Base-by-base conservation (phyloP, 441 rosid species). In the Eruca vesicaria region DNA sequence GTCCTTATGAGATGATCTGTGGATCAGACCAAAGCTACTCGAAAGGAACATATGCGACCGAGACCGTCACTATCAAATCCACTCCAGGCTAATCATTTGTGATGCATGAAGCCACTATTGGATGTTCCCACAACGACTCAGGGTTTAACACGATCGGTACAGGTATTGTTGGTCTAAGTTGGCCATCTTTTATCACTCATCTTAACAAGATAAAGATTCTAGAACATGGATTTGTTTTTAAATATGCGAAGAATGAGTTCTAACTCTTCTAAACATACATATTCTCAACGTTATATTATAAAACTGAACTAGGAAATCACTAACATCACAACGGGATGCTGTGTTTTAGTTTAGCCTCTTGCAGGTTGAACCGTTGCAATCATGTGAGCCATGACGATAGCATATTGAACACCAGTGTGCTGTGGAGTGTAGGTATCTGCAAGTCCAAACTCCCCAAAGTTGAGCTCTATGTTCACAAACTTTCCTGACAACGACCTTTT, bases 351-450 rank as follows among this genome's bases (percentile, higher is more conserved):
- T 53, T 83, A 89, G 71, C 87, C 90, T 80, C 96, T 86, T 55
- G 36, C 80, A 26, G 88, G 81, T 61, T 91, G 94, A 53, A 78
- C 89, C 0, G 98, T 78, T 21, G 97, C 90, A 50, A 96, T 88
- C 76, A 91, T 74, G 43, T 90, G 92, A 74, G 94, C 93, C 89
- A 89, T 85, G 36, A 87, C 90, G 5, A 74, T 63, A 45, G 99
- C 93, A 28, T 90, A 96, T 56, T 87, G 94, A 74, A 91, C 88
- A 43, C 95, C 93, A 0, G 98, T 90, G 82, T 96, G 98, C 52
- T 93, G 97, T 1, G 97, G 78, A 67, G 82, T 83, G 76, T 87
- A 96, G 31, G 31, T 85, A 66, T 96, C 97, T 33, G 68, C 38
- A 45, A 96, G 92, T 64, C 97, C 98, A 50, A 71, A 92, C 78